Conservation (phyloP, 2,329 filamentous ascomycete species). For the Paecilomyces formosus region DNA sequence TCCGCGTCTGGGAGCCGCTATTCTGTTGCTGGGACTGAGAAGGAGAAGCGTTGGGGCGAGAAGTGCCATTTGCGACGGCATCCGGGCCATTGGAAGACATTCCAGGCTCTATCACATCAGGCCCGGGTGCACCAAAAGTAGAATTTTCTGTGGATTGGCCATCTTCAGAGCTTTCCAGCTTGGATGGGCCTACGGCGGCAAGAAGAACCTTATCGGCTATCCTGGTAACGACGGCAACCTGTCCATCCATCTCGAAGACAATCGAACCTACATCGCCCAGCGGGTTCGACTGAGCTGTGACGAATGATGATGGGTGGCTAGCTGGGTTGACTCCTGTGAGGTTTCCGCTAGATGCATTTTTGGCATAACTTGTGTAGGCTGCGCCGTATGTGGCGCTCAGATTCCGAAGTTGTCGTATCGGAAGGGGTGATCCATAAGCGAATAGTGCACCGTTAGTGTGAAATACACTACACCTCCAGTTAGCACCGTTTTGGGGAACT, state of each 20-base stretch:
- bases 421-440: constrained; percentile 32
- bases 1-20: background rate
- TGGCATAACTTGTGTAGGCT: constrained; percentile 36
- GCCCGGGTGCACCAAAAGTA: background rate
- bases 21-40: background rate
- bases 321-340: constrained; percentile 36
- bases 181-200: constrained; percentile 32
- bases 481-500: background rate
- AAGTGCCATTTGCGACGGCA: background rate
- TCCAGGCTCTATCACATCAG: background rate
- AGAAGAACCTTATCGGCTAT: constrained; percentile 37
- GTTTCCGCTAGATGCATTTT: constrained; percentile 32
- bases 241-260: constrained; percentile 34
- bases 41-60: background rate
- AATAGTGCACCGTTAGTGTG: constrained; percentile 38
- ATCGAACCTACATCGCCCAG: constrained; percentile 38
- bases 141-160: background rate
- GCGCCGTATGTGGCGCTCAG: constrained; percentile 37
- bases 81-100: constrained; percentile 4
- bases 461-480: constrained; percentile 25
- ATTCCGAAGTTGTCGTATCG: constrained; percentile 33
- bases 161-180: constrained; percentile 9
- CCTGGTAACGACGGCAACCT: constrained; percentile 33
- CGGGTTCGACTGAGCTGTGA: constrained; percentile 33
- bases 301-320: constrained; percentile 35